A percentile compares a stretch with the other conserved stretches of the same genome.
phyloP scores from a whole-genome alignment of 2,329 filamentous ascomycete species.

The Colletotrichum tropicale region DNA sequence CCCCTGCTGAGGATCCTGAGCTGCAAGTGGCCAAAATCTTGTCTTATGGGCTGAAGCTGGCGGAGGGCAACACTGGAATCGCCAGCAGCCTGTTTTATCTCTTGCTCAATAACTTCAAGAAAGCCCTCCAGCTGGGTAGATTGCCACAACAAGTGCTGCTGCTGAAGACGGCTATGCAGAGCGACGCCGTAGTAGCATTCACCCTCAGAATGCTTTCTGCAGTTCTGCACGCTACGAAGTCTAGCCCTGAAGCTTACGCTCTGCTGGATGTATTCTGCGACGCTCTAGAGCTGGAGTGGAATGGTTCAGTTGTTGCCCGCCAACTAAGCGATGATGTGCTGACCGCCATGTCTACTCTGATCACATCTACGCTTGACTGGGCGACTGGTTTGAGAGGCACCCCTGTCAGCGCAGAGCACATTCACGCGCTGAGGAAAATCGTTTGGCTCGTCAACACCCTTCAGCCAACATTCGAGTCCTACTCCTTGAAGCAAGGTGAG shows the following conservation, averaged over 20 bases:
- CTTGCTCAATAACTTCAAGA: conserved; percentile 62
- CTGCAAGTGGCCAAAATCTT: conserved; percentile 60
- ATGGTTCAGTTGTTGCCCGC: conserved; percentile 35
- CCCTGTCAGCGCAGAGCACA: conserved; percentile 21
- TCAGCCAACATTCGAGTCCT: conserved; percentile 21
- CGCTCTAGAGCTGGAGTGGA: conserved; percentile 43
- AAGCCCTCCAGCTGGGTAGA: conserved; percentile 53
- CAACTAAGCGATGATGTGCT: conserved; percentile 40
- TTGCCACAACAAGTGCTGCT: conserved; percentile 52
- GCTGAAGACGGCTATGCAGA: conserved; percentile 53
- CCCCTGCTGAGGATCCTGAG: conserved; percentile 58
- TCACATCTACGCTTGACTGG: conserved; percentile 27
- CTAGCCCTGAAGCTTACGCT: conserved; percentile 43
- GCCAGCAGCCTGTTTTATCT: conserved; percentile 59
- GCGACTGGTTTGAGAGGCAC: conserved; percentile 5
- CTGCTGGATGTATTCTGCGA: conserved; percentile 55
- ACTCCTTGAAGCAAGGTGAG: conserved; percentile 4
- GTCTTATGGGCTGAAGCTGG: conserved; percentile 59
- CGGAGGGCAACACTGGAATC: conserved; percentile 54
- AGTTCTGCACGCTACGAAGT: conserved; percentile 44
- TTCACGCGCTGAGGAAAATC: conserved; percentile 26
- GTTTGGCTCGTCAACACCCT: conserved; percentile 21
- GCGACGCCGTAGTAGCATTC: conserved; percentile 49
- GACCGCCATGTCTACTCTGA: conserved; percentile 27
- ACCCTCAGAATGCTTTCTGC: conserved; percentile 60